Evolutionary conservation across 2,329 filamentous ascomycete genomes (phyloP).

Genomic region (Venturia pyrina): DNA sequence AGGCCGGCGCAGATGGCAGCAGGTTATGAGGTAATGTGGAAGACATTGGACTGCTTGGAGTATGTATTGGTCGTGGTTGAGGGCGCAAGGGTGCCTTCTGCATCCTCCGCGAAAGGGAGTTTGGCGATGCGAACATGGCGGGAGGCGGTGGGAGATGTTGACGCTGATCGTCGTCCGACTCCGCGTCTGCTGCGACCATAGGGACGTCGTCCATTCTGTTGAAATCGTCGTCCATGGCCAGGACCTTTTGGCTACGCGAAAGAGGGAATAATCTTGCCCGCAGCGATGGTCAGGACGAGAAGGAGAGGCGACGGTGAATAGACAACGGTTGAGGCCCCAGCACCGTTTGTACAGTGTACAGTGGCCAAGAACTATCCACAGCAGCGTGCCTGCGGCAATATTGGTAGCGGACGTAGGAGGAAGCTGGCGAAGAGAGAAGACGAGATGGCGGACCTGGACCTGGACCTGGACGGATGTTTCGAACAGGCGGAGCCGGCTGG

Average conservation of each 20-base stretch:
- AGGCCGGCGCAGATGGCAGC: conserved; percentile 54
- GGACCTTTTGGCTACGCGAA: not conserved
- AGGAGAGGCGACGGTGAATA: not conserved
- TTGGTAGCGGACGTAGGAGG: not conserved
- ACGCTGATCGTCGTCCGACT: conserved; percentile 21
- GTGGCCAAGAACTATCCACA: not conserved
- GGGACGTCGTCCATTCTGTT: conserved; percentile 17
- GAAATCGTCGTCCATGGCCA: conserved; percentile 22
- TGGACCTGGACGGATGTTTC: not conserved
- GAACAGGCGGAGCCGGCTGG: not conserved
- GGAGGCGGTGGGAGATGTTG: conserved; percentile 30
- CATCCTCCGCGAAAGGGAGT: conserved; percentile 23
- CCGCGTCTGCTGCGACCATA: conserved; percentile 19
- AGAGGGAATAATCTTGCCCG: not conserved
- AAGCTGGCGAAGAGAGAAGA: not conserved
- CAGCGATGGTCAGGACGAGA: not conserved
- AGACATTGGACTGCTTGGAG: conserved; percentile 39
- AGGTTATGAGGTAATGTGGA: conserved; percentile 48
- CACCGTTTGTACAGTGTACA: not conserved
- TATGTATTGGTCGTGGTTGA: conserved; percentile 36
- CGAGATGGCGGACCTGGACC: not conserved
- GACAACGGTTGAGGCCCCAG: not conserved
- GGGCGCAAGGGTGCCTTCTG: conserved; percentile 28
- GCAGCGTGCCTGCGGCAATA: not conserved
- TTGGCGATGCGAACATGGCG: conserved; percentile 26